phyloP scores from a whole-genome alignment of 1,284 basidiomycete species.

The Cryptococcus hybrid region DNA sequence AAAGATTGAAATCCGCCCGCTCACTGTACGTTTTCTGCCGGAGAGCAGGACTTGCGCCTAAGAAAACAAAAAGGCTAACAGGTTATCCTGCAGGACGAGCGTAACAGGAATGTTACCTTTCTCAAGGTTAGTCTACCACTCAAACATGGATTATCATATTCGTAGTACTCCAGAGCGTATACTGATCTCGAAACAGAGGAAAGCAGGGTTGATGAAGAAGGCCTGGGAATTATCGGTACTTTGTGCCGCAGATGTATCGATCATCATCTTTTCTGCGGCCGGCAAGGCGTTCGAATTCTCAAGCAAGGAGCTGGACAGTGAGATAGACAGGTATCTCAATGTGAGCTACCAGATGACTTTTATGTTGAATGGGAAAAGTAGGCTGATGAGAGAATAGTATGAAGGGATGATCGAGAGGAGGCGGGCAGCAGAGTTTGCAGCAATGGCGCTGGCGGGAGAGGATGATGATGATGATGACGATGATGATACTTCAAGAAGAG shows the following conservation, averaged over 20 bases:
- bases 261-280: slow-evolving; percentile 45
- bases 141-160: background rate
- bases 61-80: background rate
- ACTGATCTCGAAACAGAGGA: slow-evolving; percentile 27
- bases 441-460: slow-evolving; percentile 40
- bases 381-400: slow-evolving; percentile 29
- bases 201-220: slow-evolving; percentile 52
- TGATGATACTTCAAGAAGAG: slow-evolving; percentile 15
- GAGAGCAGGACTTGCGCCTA: background rate
- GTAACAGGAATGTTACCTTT: slow-evolving; percentile 50
- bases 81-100: slow-evolving; percentile 41
- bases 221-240: slow-evolving; percentile 50
- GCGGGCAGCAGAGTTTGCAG: slow-evolving; percentile 46
- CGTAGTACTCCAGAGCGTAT: background rate
- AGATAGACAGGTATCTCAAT: slow-evolving; percentile 47
- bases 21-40: slow-evolving; percentile 34
- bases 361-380: background rate
- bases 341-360: slow-evolving; percentile 14
- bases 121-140: slow-evolving; percentile 29
- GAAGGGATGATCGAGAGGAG: slow-evolving; percentile 49
- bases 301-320: slow-evolving; percentile 40
- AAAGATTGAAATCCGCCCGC: slow-evolving; percentile 50
- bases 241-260: slow-evolving; percentile 48
- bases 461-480: slow-evolving; percentile 47
- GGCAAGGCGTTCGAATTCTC: slow-evolving; percentile 50